These are phyloP conservation scores for Lumnitzera racemosa DNA, from an alignment of 345 rosid species.

Conservation along the genomic window DNA sequence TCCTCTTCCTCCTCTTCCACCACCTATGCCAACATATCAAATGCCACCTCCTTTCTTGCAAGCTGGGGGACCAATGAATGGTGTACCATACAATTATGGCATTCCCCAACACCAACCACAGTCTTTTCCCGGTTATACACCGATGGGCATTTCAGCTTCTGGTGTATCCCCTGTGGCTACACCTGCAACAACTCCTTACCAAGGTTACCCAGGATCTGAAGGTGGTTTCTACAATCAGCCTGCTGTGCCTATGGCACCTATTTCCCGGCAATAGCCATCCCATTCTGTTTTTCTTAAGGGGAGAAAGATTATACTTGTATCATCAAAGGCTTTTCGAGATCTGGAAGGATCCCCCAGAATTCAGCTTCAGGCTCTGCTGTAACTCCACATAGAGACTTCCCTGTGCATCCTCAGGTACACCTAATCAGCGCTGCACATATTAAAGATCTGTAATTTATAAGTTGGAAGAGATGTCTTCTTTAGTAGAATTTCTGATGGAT, in stretches of 20 bases:
- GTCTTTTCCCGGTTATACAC: slow-evolving; percentile 31
- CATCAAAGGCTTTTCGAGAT: too few relatives aligned
- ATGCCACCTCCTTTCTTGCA: slow-evolving; percentile 37
- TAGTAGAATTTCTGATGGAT: too few relatives aligned
- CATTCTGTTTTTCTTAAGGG: neutral
- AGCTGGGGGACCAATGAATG: slow-evolving; percentile 39
- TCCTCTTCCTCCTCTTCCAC: slow-evolving; percentile 37
- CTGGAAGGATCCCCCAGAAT: too few relatives aligned
- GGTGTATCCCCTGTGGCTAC: slow-evolving; percentile 38
- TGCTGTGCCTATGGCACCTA: slow-evolving; percentile 51
- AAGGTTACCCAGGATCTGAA: slow-evolving; percentile 59
- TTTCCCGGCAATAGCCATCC: slow-evolving; percentile 51
- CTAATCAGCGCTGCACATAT: too few relatives aligned
- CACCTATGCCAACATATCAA: slow-evolving; percentile 48
- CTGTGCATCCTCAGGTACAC: too few relatives aligned
- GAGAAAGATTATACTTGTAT: neutral
- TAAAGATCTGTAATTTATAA: too few relatives aligned
- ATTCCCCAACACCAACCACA: slow-evolving; percentile 35
- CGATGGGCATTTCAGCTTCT: slow-evolving; percentile 25
- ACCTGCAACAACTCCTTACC: slow-evolving; percentile 41
- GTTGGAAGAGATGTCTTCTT: too few relatives aligned
- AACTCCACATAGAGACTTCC: too few relatives aligned
- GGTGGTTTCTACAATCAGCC: slow-evolving; percentile 54
- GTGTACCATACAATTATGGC: slow-evolving; percentile 43
- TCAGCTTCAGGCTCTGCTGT: too few relatives aligned